These are phyloP conservation scores for Aspergillus ochraceus DNA, from an alignment of 2,329 filamentous ascomycete species.

Conservation along the genomic window DNA sequence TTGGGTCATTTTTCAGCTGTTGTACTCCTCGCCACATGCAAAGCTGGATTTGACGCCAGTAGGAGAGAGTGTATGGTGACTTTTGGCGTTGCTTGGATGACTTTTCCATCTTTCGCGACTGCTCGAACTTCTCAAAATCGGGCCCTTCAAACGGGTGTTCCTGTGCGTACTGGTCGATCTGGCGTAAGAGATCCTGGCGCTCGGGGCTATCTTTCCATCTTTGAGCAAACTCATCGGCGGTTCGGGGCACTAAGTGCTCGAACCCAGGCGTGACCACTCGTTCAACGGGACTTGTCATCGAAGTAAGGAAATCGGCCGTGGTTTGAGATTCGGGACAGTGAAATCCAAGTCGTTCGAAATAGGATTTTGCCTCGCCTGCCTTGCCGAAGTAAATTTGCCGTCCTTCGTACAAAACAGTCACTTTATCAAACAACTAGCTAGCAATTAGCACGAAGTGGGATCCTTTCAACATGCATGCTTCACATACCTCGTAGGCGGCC, in stretches of 20 bases:
- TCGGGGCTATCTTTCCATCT: slow-evolving; percentile 54
- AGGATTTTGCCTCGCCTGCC: slow-evolving; percentile 56
- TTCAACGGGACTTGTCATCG: slow-evolving; percentile 63
- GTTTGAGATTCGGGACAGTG: slow-evolving; percentile 65
- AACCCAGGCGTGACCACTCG: slow-evolving; percentile 56
- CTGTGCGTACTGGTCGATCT: slow-evolving; percentile 33
- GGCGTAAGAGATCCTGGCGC: slow-evolving; percentile 34
- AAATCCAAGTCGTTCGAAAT: slow-evolving; percentile 68
- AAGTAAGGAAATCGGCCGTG: slow-evolving; percentile 67
- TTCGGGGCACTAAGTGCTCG: slow-evolving; percentile 62
- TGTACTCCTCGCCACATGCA: slow-evolving; percentile 77
- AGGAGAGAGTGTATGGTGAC: slow-evolving; percentile 81
- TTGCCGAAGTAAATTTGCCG: slow-evolving; percentile 72
- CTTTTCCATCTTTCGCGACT: slow-evolving; percentile 37
- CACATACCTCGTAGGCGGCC: slow-evolving; percentile 31
- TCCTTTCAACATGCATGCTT: neutral
- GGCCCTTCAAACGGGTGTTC: slow-evolving; percentile 38
- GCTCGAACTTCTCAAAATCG: slow-evolving; percentile 25
- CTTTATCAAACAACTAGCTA: slow-evolving; percentile 63
- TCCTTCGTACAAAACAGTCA: slow-evolving; percentile 67
- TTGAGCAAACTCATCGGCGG: slow-evolving; percentile 65
- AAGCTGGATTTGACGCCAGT: slow-evolving; percentile 68
- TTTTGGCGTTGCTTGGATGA: slow-evolving; percentile 53
- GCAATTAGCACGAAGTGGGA: neutral
- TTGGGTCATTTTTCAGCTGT: slow-evolving; percentile 71